Evolutionary conservation across 495 filamentous ascomycete species (phyloP).

Genomic region (Rhypophila decipiens): DNA sequence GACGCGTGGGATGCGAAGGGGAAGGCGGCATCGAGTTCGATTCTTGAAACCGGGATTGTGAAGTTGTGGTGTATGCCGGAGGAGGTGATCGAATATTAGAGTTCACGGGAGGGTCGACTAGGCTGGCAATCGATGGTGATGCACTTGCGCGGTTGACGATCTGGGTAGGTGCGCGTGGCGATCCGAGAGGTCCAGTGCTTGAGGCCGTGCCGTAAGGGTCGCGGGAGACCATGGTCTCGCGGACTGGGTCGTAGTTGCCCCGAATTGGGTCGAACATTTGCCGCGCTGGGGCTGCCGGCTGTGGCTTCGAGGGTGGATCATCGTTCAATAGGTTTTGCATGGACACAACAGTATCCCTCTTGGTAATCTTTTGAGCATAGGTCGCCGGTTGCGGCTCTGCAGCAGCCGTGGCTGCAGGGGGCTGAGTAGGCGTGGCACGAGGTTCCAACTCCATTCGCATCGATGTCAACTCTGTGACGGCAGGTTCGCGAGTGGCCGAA

Average conservation of each 20-base stretch:
- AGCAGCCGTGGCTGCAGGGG: neutral
- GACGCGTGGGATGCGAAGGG: conserved; percentile 20
- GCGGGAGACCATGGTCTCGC: conserved; percentile 41
- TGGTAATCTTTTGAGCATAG: conserved; percentile 24
- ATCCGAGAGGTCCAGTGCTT: conserved; percentile 46
- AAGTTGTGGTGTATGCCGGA: conserved; percentile 24
- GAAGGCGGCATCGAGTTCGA: conserved; percentile 21
- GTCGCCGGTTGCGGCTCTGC: neutral
- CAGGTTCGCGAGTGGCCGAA: conserved; percentile 24
- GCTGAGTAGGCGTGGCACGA: conserved; percentile 14
- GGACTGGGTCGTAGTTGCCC: conserved; percentile 55
- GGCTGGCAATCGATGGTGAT: conserved; percentile 82
- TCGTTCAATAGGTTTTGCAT: conserved; percentile 46
- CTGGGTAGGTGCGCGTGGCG: conserved; percentile 46
- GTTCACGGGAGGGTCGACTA: conserved; percentile 68
- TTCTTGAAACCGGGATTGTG: conserved; percentile 23
- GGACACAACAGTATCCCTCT: conserved; percentile 35
- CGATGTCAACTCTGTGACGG: conserved; percentile 33
- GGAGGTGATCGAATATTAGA: conserved; percentile 39
- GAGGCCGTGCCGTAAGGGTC: conserved; percentile 46
- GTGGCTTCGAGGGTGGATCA: conserved; percentile 35
- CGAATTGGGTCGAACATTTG: conserved; percentile 86
- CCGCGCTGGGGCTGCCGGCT: conserved; percentile 52
- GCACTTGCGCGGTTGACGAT: conserved; percentile 65
- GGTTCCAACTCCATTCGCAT: conserved; percentile 27